phyloP scores from a whole-genome alignment of 2,329 filamentous ascomycete genomes.

The Neofusicoccum sp. region DNA sequence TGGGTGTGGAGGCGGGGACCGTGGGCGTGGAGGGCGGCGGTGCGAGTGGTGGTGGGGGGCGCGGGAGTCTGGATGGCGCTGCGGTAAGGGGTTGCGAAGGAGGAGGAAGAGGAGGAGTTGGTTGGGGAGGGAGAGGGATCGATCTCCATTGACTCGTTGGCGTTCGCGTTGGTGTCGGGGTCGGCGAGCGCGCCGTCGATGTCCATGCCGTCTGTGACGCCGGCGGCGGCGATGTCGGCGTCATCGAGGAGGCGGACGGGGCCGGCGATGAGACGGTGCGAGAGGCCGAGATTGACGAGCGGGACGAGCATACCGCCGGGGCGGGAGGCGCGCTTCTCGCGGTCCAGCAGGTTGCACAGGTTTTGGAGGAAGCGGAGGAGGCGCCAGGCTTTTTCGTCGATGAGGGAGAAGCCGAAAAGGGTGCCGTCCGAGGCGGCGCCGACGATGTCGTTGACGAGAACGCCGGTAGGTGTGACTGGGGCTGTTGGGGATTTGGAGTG shows the following conservation, averaged over 20 bases:
- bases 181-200: conserved; percentile 22
- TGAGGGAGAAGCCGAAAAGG: conserved; percentile 59
- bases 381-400: conserved; percentile 62
- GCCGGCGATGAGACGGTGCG: not conserved
- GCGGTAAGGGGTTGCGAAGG: conserved; percentile 14
- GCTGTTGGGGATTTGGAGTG: not conserved
- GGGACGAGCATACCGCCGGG: conserved; percentile 24
- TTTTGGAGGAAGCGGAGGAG: conserved; percentile 74
- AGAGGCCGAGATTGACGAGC: conserved; percentile 17
- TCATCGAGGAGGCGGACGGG: conserved; percentile 8
- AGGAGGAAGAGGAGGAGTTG: conserved; percentile 9
- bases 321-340: not conserved
- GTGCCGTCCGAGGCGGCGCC: conserved; percentile 53
- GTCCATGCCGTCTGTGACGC: not conserved
- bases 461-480: conserved; percentile 29
- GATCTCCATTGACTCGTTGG: not conserved
- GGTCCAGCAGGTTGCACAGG: conserved; percentile 41
- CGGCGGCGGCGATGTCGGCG: not conserved
- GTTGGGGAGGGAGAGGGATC: not conserved
- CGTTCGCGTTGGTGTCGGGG: not conserved
- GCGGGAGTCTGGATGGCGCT: too few species aligned
- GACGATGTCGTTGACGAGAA: conserved; percentile 48
- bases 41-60: too few species aligned
- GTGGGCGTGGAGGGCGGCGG: not conserved
- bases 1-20: not conserved